Evolutionary conservation across 2,329 filamentous ascomycete genomes (phyloP).

Genomic region (Chrysoporthe austroafricana): DNA sequence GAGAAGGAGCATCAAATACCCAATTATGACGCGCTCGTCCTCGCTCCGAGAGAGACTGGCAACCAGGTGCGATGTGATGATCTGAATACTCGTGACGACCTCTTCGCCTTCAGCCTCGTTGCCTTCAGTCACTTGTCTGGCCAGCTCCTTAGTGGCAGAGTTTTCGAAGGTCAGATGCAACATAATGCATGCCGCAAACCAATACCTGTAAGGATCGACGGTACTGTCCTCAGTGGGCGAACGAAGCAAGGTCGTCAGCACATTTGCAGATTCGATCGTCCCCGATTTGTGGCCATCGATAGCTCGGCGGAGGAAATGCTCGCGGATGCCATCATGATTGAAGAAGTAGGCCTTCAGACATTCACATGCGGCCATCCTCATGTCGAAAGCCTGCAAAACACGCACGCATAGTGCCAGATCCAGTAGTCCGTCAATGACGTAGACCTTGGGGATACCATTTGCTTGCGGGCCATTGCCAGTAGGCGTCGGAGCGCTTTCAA

Average conservation of each 20-base stretch:
- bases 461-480: conserved; percentile 46
- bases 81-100: conserved; percentile 91
- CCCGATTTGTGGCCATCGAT: conserved; percentile 84
- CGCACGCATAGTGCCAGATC: conserved; percentile 77
- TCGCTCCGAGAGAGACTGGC: conserved; percentile 75
- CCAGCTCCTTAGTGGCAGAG: conserved; percentile 73
- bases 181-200: conserved; percentile 86
- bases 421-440: conserved; percentile 91
- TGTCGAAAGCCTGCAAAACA: conserved; percentile 70
- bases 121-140: conserved; percentile 85
- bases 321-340: conserved; percentile 77
- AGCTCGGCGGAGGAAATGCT: conserved; percentile 84
- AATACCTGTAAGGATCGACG: conserved; percentile 82
- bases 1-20: conserved; percentile 86
- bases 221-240: conserved; percentile 64
- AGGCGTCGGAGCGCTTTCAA: conserved; percentile 42
- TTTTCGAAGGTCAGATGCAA: conserved; percentile 87
- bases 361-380: conserved; percentile 82
- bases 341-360: conserved; percentile 93
- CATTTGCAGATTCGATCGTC: conserved; percentile 83
- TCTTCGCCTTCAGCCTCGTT: conserved; percentile 90
- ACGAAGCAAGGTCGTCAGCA: conserved; percentile 79
- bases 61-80: conserved; percentile 83
- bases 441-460: conserved; percentile 67
- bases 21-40: conserved; percentile 79